Conservation (phyloP, 2,329 filamentous ascomycete genomes). For the Monilinia polystroma region DNA sequence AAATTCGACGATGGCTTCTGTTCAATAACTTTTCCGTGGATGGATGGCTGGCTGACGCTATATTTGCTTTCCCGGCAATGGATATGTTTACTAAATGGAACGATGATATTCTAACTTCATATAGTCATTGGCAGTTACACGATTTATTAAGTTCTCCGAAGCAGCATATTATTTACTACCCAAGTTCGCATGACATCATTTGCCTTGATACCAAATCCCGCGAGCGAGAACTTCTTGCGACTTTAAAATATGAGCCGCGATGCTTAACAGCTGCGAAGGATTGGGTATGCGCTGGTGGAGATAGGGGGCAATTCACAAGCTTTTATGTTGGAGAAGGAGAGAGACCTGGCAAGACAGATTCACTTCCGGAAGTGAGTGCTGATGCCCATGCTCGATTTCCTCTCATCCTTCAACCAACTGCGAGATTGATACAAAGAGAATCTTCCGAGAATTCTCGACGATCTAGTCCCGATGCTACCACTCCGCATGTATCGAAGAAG, state of each 20-base stretch:
- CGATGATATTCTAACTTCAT: slow-evolving; percentile 5
- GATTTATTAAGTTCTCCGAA: slow-evolving; percentile 84
- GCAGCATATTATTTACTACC: slow-evolving; percentile 79
- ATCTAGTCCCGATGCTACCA: slow-evolving; percentile 26
- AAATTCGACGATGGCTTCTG: not conserved
- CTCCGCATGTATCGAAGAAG: slow-evolving; percentile 49
- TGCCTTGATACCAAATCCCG: slow-evolving; percentile 66
- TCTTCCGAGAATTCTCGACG: slow-evolving; percentile 23
- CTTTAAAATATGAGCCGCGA: slow-evolving; percentile 71
- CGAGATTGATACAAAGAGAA: slow-evolving; percentile 28
- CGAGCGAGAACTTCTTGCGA: slow-evolving; percentile 71
- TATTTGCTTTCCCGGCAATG: not conserved
- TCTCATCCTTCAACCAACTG: slow-evolving; percentile 46
- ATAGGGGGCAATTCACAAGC: slow-evolving; percentile 74
- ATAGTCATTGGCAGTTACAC: slow-evolving; percentile 82
- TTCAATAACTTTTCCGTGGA: not conserved
- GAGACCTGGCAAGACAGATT: slow-evolving; percentile 10
- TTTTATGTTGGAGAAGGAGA: slow-evolving; percentile 34
- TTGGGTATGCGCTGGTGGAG: slow-evolving; percentile 88
- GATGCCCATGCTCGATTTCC: slow-evolving; percentile 59
- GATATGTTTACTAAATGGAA: not conserved
- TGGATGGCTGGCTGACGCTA: not conserved
- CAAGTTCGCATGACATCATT: slow-evolving; percentile 70
- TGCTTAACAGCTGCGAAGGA: slow-evolving; percentile 84
- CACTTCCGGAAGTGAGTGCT: slow-evolving; percentile 30